Evolutionary conservation across 2,329 filamentous ascomycete genomes (phyloP).

Genomic region (Tolypocladium guangdongense): DNA sequence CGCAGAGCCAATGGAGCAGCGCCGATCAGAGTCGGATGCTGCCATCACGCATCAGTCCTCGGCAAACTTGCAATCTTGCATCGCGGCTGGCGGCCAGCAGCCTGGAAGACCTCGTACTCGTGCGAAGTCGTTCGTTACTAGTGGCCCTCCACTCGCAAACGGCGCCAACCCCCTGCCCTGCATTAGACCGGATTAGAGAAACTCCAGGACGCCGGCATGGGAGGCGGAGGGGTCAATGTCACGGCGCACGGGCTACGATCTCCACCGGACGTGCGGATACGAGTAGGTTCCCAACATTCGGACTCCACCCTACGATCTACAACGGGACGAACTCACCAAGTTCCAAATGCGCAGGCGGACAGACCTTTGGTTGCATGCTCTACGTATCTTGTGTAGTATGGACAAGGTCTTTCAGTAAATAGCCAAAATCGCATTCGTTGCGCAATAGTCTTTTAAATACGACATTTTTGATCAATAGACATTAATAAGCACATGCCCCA

Average conservation of each 20-base stretch:
- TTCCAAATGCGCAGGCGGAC: slow-evolving; percentile 2
- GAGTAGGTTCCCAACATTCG: slow-evolving; percentile 20
- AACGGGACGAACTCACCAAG: slow-evolving; percentile 13
- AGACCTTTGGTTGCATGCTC: no score
- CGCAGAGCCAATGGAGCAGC: background rate
- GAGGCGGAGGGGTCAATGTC: slow-evolving; percentile 25
- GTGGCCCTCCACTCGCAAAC: no score
- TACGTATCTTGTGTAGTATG: no score
- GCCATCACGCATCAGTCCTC: background rate
- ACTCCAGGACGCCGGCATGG: slow-evolving; percentile 24
- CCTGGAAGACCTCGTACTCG: no score
- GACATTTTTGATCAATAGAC: no score
- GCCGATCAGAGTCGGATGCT: background rate
- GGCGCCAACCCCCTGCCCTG: background rate
- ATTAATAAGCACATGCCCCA: no score
- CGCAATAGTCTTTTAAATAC: no score
- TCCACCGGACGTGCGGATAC: no score
- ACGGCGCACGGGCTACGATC: no score
- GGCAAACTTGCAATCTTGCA: background rate
- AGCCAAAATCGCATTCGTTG: no score
- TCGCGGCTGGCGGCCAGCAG: background rate
- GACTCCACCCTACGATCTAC: slow-evolving; percentile 21
- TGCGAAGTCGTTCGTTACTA: background rate
- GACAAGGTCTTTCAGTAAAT: no score
- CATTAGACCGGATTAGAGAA: slow-evolving; percentile 24